These are phyloP conservation scores for Xylariaceae sp. DNA, from an alignment of 2,329 filamentous ascomycete genomes.

Conservation along the genomic window DNA sequence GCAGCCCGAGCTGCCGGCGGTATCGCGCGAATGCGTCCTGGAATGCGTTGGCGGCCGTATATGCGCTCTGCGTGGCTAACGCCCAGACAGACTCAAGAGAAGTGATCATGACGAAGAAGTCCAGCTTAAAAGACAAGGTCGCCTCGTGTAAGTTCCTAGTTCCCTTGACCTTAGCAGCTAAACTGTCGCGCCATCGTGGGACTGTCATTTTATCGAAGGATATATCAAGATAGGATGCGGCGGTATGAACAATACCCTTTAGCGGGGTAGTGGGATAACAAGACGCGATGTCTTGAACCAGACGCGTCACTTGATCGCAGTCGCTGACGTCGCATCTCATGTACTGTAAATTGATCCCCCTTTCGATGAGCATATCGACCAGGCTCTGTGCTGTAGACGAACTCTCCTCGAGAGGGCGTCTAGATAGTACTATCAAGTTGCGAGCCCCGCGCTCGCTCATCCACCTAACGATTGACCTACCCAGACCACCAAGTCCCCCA, in stretches of 20 bases:
- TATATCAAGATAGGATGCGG: conserved; percentile 9
- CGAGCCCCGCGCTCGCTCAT: conserved; percentile 34
- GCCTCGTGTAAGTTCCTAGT: conserved; percentile 33
- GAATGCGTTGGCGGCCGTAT: conserved; percentile 38
- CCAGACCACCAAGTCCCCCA: conserved; percentile 30
- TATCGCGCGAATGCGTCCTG: conserved; percentile 36
- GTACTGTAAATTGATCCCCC: too few relatives aligned
- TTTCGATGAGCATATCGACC: too few relatives aligned
- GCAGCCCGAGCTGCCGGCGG: conserved; percentile 30
- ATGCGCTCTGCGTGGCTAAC: conserved; percentile 31
- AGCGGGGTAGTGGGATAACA: not conserved
- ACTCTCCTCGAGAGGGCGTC: too few relatives aligned
- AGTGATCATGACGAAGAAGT: conserved; percentile 36
- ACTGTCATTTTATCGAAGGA: conserved; percentile 17
- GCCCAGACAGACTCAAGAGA: conserved; percentile 25
- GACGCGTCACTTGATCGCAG: not conserved
- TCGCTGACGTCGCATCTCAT: conserved; percentile 4
- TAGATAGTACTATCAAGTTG: conserved; percentile 31
- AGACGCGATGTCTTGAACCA: not conserved
- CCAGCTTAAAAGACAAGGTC: conserved; percentile 25
- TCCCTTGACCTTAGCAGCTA: conserved; percentile 35
- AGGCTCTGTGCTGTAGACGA: too few relatives aligned
- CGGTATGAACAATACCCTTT: not conserved
- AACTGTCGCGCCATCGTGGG: conserved; percentile 23
- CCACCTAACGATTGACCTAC: conserved; percentile 28